Evolutionary conservation across 345 rosid genomes (phyloP).

Genomic region (Turnera subulata): DNA sequence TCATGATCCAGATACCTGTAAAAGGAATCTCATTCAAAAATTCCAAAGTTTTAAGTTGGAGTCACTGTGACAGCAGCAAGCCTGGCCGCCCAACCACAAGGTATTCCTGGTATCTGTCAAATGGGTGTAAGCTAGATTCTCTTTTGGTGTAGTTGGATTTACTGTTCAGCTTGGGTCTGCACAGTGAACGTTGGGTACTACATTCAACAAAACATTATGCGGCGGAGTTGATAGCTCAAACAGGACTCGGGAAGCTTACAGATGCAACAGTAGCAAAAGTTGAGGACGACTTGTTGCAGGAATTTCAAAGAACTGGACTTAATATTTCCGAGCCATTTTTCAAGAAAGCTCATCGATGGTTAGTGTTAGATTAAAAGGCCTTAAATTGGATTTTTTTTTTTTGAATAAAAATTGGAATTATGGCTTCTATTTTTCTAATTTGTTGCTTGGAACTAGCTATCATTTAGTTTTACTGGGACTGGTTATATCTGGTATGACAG

Average conservation of each 20-base stretch:
- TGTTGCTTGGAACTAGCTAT: neutral
- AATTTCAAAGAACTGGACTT: constrained; percentile 55
- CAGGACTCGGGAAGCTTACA: constrained; percentile 65
- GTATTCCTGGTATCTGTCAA: constrained; percentile 21
- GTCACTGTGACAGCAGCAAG: constrained; percentile 73
- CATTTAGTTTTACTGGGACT: too few relatives aligned
- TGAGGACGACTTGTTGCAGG: constrained; percentile 62
- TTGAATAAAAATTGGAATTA: neutral
- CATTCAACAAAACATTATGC: constrained; percentile 72
- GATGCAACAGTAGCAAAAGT: constrained; percentile 44
- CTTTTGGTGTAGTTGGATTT: neutral
- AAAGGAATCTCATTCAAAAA: constrained; percentile 62
- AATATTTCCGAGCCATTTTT: constrained; percentile 57
- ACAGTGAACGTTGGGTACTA: constrained; percentile 86
- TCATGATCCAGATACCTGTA: constrained; percentile 52
- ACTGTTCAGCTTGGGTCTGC: neutral
- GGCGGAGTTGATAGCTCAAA: constrained; percentile 43
- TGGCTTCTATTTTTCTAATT: neutral
- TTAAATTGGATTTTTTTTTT: neutral
- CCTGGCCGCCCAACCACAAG: constrained; percentile 66
- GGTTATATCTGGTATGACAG: too few relatives aligned
- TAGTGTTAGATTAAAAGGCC: constrained; percentile 13
- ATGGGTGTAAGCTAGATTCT: neutral
- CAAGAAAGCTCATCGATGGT: constrained; percentile 87
- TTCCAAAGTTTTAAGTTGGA: constrained; percentile 64